Base-by-base conservation (phyloP, 2,329 filamentous ascomycete genomes). In the Elsinoe australis region DNA sequence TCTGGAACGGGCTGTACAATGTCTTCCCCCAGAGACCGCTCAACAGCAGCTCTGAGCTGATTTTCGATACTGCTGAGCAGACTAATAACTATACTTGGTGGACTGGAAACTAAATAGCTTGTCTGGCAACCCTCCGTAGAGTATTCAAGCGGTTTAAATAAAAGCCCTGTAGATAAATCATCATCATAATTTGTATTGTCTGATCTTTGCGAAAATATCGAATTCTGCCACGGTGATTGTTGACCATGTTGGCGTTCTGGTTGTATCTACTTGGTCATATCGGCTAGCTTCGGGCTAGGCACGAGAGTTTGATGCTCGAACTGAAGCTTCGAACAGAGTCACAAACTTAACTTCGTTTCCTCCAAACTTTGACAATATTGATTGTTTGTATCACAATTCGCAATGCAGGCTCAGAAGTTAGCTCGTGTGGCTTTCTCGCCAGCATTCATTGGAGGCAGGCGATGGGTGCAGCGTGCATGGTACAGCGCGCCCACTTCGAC, bases 81-180 rank as follows among this genome's bases (percentile, higher is more conserved):
- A 71, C 69, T 5, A 64, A 67, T 50, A 66, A 71, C 55, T 67
- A 69, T 51, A 60, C 61, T 9, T 71, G 69, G 69, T 72, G 69
- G 69, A 14, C 44, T 19, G 44, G 44, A 6, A 47, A 47, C 12
- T 47, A 47, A 31, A 22, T 17, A 28, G 10, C 9, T 15, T 18
- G n/a, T 1, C 4, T n/a, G n/a, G 29, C 14, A 8, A 32, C 9
- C n/a, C n/a, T n/a, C n/a, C n/a, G n/a, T n/a, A n/a, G n/a, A n/a
- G n/a, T n/a, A n/a, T n/a, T n/a, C n/a, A n/a, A n/a, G n/a, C n/a
- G n/a, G n/a, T n/a, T n/a, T n/a, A n/a, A n/a, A n/a, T n/a, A n/a
- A n/a, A n/a, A n/a, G n/a, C n/a, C n/a, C n/a, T n/a, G n/a, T n/a
- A n/a, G n/a, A n/a, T n/a, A n/a, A n/a, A n/a, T n/a, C n/a, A n/a